Conservation (phyloP, 805 yeast genomes). For the Metahyphopichia silvanorum region DNA sequence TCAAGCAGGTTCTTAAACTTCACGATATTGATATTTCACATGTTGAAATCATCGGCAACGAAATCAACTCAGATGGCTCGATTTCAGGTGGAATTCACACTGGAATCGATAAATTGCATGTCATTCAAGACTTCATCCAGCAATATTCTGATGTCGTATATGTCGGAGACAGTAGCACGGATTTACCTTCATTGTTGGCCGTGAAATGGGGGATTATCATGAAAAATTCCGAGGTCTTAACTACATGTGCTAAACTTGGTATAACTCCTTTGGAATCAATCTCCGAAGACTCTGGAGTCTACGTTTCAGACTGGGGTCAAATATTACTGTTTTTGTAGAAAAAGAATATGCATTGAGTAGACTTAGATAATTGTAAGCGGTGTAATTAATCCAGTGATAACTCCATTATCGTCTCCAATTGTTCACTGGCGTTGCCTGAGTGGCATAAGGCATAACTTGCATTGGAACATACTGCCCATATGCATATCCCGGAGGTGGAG, state of each 20-base stretch:
- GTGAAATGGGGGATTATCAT: constrained; percentile 48
- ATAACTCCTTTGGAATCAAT: too few relatives aligned
- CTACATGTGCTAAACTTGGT: background rate
- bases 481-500: constrained; percentile 34
- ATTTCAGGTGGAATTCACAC: constrained; percentile 36
- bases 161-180: constrained; percentile 65
- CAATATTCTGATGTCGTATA: constrained; percentile 30
- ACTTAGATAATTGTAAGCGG: too few relatives aligned
- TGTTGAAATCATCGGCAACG: constrained; percentile 46
- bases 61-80: constrained; percentile 34
- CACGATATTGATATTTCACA: constrained; percentile 16
- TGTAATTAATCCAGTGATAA: background rate
- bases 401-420: constrained; percentile 21
- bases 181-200: constrained; percentile 46
- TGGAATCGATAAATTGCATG: constrained; percentile 48
- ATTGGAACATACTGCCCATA: constrained; percentile 36
- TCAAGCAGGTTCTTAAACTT: constrained; percentile 26
- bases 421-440: constrained; percentile 18
- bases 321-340: too few relatives aligned
- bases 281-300: too few relatives aligned
- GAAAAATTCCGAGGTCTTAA: constrained; percentile 17
- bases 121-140: constrained; percentile 10
- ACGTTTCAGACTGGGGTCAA: too few relatives aligned
- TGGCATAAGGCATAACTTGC: constrained; percentile 18
- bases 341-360: background rate